Base-by-base conservation (phyloP, 2,329 filamentous ascomycete genomes). In the Stachybotrys echinatus region DNA sequence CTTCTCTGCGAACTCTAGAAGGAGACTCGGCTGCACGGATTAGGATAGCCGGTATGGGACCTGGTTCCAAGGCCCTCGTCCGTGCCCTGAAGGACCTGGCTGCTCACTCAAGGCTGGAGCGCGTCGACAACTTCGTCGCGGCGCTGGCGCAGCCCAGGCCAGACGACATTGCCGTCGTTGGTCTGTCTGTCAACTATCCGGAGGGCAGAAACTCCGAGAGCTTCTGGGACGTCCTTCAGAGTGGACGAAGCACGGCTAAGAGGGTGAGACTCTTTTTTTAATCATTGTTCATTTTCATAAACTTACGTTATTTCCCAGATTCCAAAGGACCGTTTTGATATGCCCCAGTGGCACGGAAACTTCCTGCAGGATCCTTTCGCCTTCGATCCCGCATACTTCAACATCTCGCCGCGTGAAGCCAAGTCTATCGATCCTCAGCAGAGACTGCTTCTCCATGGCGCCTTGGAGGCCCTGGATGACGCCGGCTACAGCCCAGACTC, bases 301-400 rank as follows among this genome's bases (percentile, higher is more conserved):
- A n/a, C n/a, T n/a, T n/a, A n/a, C n/a, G n/a, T n/a, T n/a, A n/a
- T n/a, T n/a, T n/a, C n/a, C n/a, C n/a, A 46, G 44, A 46, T 46
- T 37, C 44, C 44, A 3, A 46, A 46, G 27, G 34, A 23, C 14
- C 23, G 44, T 19, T 46, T 46, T 18, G 44, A 46, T n/a, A 34
- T 46, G 14, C 20, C 44, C 4, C 3, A 40, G 19, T 40, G 38
- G 38, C 47, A 50, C 31, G 53, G 53, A 2, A 53, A 53, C 27
- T 55, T 53, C 45, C 31, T 53, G 10, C 44, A 52, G 19, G 42
- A 53, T 17, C 19, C 45, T 8, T 50, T 49, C 21, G 50, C 50
- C 10, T 67, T 67, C 45, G 69, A 72, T 54, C 55, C 64, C 7
- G 51, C 54, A n/a, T 48, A 23, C 39, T 48, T 48, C 23, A 48